Base-by-base conservation (phyloP, 139 green algal genomes). In the Spirogloea muscicola region DNA sequence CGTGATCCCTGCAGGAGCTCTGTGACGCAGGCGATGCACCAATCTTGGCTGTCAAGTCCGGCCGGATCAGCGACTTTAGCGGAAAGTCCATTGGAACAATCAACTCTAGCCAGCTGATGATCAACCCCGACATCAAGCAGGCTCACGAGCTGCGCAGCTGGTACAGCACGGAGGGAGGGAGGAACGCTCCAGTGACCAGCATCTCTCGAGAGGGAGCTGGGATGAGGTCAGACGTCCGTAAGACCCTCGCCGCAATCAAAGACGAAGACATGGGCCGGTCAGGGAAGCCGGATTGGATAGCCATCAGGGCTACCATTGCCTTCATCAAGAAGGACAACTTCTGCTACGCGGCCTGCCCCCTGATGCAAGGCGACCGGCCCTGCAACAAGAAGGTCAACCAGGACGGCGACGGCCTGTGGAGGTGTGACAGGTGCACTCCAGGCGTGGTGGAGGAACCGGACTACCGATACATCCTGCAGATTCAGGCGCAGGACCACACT, bases 41-140 rank as follows among this genome's bases (percentile, higher is more conserved):
- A 1, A 76, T 98, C 4, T 40, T 98, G 31, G 91, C 89, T 0
- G 40, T 91, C 33, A 97, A 97, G 86, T 82, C 49, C 5, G 87
- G 29, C 3, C 70, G 91, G 1, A 84, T 98, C 5, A 94, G 94
- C 0, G 93, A 98, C 63, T 99, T 92, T 86, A 94, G 94, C 65
- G 94, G 94, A 65, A 92, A 90, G 67, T 96, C 80, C 34, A 79
- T 99, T 38, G 87, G 81, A 64, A 87, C 87, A 3, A 93, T 90
- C 2, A 43, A 63, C 49, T 88, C 80, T 33, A 91, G 78, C 38
- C 57, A 51, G 0, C 43, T 98, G 4, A 21, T 84, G 16, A 55
- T 97, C 1, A 85, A 97, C 59, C 90, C 90, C 0, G 76, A 79
- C 9, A 82, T 90, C 13, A 84, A 84, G 0, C 86, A 91, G 51